Evolutionary conservation across 2,329 filamentous ascomycete species (phyloP).

Genomic region (Orbilia blumenaviensis): DNA sequence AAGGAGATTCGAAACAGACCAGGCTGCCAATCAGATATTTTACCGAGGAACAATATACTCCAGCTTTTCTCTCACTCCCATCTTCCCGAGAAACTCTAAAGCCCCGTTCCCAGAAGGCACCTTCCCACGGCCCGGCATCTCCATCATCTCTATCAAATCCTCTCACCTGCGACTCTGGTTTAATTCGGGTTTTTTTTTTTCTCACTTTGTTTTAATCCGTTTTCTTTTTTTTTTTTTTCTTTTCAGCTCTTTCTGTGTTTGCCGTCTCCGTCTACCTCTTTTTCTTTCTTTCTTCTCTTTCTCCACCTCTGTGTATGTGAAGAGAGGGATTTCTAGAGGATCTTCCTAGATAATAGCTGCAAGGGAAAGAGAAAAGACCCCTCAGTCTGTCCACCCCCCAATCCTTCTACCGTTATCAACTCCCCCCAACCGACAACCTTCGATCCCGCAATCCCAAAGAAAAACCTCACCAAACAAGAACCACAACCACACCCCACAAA

Average conservation of each 20-base stretch:
- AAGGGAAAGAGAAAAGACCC: not conserved
- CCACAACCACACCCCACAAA: not conserved
- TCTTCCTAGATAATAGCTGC: not conserved
- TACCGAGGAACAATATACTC: conserved; percentile 52
- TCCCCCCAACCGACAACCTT: not conserved
- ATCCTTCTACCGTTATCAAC: not conserved
- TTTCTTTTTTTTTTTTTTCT: not conserved
- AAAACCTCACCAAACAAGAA: not conserved
- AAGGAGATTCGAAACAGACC: conserved; percentile 3
- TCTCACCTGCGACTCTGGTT: conserved; percentile 35
- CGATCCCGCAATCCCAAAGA: not conserved
- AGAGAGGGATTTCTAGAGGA: not conserved
- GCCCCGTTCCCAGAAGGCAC: conserved; percentile 31
- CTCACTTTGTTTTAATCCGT: not conserved
- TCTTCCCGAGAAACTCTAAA: conserved; percentile 44
- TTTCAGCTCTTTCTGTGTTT: not conserved
- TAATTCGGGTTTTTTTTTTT: conserved; percentile 13
- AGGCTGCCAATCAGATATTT: conserved; percentile 53
- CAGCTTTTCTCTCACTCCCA: conserved; percentile 38
- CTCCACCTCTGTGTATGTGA: not conserved
- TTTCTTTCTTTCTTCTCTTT: not conserved
- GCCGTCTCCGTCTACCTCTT: not conserved
- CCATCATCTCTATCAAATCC: conserved; percentile 35
- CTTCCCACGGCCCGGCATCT: conserved; percentile 29
- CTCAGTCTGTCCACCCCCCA: not conserved